Base-by-base conservation (phyloP, 2,329 filamentous ascomycete species). In the Metarhizium robertsii region DNA sequence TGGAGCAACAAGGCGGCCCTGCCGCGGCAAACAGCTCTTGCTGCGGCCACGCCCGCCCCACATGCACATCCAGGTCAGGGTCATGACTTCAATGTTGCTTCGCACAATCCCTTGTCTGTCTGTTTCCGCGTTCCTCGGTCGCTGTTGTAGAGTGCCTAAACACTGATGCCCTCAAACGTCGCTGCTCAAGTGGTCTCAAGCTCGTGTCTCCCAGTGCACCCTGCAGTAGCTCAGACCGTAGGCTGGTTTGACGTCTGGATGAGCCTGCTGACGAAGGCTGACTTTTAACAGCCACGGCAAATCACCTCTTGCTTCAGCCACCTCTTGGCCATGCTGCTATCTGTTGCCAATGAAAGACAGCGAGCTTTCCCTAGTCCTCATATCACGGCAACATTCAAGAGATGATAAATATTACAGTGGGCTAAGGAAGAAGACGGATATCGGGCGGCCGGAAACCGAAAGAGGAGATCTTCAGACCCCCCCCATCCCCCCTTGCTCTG, bases 11-110 rank as follows among this genome's bases (percentile, higher is more conserved):
- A 13, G 20, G 29, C 50, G 30, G 36, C 46, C 53, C 42, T 47
- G 50, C 52, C 58, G 61, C 60, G 60, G 61, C 61, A 56, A 61
- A 59, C 59, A 57, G 59, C 54, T 56, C 57, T 61, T 60, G 50
- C 60, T 62, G 61, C 61, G 60, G 59, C 48, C 59, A 62, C 61
- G 52, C 61, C 55, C 52, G 8, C 29, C 60, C 52, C 25, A 50
- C 30, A 36, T 43, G 36, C 40, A 52, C 45, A 20, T 29, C 34
- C 49, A 20, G 36, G 40, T 38, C 32, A 34, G 50, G 46, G 40
- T 43, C 40, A 34, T 36, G 52, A 13, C 18, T 40, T 25, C 25
- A 25, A 25, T 25, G 25, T 25, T 29, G 30, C 32, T 45, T 47
- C 45, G 18, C 6, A 47, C 45, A 20, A 47, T 40, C 8, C 38